These are phyloP conservation scores for Lumnitzera littorea DNA, from an alignment of 345 rosid species.

Conservation along the genomic window DNA sequence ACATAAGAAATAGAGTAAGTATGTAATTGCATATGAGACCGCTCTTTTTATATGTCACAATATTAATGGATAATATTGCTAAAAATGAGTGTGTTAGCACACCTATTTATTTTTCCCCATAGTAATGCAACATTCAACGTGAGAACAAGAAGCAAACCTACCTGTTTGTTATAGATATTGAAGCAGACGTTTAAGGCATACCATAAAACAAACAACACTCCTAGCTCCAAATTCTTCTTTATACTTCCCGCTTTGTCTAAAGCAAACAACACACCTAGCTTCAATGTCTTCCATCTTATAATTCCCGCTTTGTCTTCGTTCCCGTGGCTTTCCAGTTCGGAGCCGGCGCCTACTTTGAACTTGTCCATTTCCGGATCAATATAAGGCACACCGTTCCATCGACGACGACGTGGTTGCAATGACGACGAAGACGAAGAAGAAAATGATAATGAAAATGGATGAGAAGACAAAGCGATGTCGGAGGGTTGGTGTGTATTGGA, in stretches of 20 bases:
- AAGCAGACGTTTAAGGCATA: constrained; percentile 90
- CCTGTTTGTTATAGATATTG: constrained; percentile 99
- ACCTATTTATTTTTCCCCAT: too few relatives aligned
- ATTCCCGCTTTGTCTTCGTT: constrained; percentile 36
- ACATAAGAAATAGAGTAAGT: too few relatives aligned
- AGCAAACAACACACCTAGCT: constrained; percentile 74
- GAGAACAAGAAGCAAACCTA: constrained; percentile 2
- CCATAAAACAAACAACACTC: constrained; percentile 80
- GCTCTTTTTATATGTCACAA: too few relatives aligned
- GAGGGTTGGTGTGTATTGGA: background rate
- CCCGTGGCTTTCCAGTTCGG: constrained; percentile 50
- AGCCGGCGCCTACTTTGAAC: constrained; percentile 44
- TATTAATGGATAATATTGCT: too few relatives aligned
- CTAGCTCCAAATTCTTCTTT: constrained; percentile 51
- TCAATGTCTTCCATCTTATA: constrained; percentile 30
- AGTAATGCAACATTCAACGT: background rate
- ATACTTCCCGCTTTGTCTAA: constrained; percentile 32
- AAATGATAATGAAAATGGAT: constrained; percentile 52
- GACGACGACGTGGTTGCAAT: constrained; percentile 23
- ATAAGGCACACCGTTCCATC: constrained; percentile 55
- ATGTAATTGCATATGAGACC: too few relatives aligned
- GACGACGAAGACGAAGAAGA: constrained; percentile 6
- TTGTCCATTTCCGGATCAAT: constrained; percentile 12
- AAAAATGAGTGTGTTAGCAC: too few relatives aligned
- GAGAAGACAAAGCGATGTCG: background rate